phyloP scores from a whole-genome alignment of 768 basidiomycete species.

The Suillus sp. region DNA sequence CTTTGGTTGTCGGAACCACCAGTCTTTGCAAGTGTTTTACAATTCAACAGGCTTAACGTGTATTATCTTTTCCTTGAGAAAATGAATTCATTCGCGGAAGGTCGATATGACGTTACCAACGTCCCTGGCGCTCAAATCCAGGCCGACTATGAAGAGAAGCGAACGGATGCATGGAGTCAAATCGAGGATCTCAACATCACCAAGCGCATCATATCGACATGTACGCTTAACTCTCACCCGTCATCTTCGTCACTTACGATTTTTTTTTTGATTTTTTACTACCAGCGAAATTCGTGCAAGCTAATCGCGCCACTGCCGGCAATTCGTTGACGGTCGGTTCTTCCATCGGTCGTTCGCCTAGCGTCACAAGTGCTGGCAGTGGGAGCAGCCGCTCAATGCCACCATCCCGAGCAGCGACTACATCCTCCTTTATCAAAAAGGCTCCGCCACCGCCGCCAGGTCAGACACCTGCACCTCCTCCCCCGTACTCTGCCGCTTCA shows the following conservation, averaged over 20 bases:
- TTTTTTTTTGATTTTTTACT: not conserved
- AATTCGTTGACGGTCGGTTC: constrained; percentile 39
- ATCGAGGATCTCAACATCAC: constrained; percentile 82
- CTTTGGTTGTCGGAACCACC: constrained; percentile 1
- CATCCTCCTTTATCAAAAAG: constrained; percentile 42
- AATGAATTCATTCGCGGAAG: constrained; percentile 81
- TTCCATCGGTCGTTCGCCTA: constrained; percentile 37
- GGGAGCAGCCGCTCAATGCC: constrained; percentile 28
- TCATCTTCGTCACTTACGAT: constrained; percentile 15
- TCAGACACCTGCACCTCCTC: constrained; percentile 46
- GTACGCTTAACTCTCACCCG: constrained; percentile 44
- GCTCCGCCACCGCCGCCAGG: constrained; percentile 40
- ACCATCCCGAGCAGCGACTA: constrained; percentile 19
- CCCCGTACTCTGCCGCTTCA: constrained; percentile 39
- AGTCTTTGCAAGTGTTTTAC: constrained; percentile 5
- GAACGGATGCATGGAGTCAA: constrained; percentile 78
- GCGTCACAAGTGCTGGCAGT: constrained; percentile 28
- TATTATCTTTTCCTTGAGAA: constrained; percentile 96
- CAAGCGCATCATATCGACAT: constrained; percentile 83
- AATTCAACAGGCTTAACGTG: constrained; percentile 71
- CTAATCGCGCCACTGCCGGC: constrained; percentile 40
- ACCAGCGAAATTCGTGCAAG: constrained; percentile 70
- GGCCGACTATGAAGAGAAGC: constrained; percentile 73
- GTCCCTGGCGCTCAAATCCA: constrained; percentile 70
- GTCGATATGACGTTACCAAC: constrained; percentile 74